These are phyloP conservation scores for Eurotiales sp. DNA, from an alignment of 2,329 filamentous ascomycete species.

Conservation along the genomic window DNA sequence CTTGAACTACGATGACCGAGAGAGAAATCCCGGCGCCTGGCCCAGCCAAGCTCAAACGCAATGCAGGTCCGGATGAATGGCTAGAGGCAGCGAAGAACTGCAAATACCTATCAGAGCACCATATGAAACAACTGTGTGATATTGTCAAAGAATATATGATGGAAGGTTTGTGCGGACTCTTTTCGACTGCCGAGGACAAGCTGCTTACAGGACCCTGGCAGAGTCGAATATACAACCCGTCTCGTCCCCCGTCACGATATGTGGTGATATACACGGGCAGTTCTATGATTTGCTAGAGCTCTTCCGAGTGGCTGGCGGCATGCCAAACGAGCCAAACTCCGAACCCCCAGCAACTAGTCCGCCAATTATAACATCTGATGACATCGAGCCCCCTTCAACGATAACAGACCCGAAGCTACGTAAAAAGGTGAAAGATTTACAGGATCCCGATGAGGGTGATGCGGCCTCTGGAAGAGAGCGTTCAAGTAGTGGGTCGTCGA, in stretches of 20 bases:
- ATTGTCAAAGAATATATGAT: conserved; percentile 98
- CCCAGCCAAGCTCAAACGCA: conserved; percentile 76
- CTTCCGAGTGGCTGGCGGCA: conserved; percentile 92
- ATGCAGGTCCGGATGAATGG: conserved; percentile 92
- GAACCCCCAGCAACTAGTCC: conserved; percentile 66
- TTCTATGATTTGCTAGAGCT: conserved; percentile 97
- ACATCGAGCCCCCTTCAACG: conserved; percentile 84
- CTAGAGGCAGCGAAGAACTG: conserved; percentile 94
- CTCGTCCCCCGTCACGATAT: conserved; percentile 90
- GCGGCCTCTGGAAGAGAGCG: conserved; percentile 22
- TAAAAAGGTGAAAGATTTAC: conserved; percentile 67
- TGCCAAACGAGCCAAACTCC: conserved; percentile 77
- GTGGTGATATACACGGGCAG: conserved; percentile 97
- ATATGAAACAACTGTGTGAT: conserved; percentile 99
- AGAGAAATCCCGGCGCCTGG: conserved; percentile 79
- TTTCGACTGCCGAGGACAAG: conserved; percentile 1
- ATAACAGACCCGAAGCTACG: conserved; percentile 84
- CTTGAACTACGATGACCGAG: no score
- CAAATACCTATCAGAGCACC: conserved; percentile 89
- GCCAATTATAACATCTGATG: conserved; percentile 79
- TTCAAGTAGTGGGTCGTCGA: conserved; percentile 28
- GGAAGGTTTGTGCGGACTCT: conserved; percentile 64
- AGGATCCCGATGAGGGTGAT: conserved; percentile 28
- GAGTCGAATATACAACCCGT: conserved; percentile 99
- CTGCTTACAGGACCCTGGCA: conserved; percentile 36